Base-by-base conservation (phyloP, 2,329 filamentous ascomycete genomes). In the Niveomyces coronatus region DNA sequence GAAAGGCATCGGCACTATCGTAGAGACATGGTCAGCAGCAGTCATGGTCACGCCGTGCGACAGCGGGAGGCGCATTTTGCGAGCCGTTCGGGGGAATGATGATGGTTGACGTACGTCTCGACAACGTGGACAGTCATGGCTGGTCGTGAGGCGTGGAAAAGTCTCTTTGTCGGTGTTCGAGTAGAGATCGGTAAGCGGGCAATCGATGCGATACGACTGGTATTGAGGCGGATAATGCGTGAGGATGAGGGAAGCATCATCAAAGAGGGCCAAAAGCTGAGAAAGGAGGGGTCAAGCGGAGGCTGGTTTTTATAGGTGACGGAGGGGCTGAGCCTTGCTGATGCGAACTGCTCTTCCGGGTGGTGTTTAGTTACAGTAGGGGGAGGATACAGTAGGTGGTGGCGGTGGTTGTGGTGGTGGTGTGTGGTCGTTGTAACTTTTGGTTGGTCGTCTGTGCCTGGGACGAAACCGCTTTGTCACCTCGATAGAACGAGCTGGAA, bases 121-220 rank as follows among this genome's bases (percentile, higher is more conserved):
- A 42, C 40, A 31, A 35, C 32, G n/a, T 39, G 35, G 31, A 42
- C 40, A 36, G 40, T 42, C 40, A 42, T 42, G 35, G 31, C 36
- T 31, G 40, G 32, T 19, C 36, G 40, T 10, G 35, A 35, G 28
- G 36, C 22, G 36, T 42, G 35, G 31, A 42, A 42, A 17, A 39
- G 36, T 39, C 42, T 15, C 17, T 26, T n/a, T n/a, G n/a, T 31
- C 17, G 31, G 33, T 8, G 19, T 5, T n/a, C 32, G 23, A n/a
- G 38, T 22, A 28, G 18, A 23, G 7, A 22, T 16, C 15, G 38
- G 10, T 31, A 22, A 33, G n/a, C 38, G 38, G 23, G 33, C 38
- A 18, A 36, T 26, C n/a, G 33, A 40, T 26, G 38, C 33, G 38
- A 36, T 40, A 27, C 32, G 38, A 15, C 27, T 28, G 19, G 38